Percentiles rank a stretch among this genome's conserved stretches.
Conservation (phyloP, 345 rosid species). For the Erysimum cheiranthoides region DNA sequence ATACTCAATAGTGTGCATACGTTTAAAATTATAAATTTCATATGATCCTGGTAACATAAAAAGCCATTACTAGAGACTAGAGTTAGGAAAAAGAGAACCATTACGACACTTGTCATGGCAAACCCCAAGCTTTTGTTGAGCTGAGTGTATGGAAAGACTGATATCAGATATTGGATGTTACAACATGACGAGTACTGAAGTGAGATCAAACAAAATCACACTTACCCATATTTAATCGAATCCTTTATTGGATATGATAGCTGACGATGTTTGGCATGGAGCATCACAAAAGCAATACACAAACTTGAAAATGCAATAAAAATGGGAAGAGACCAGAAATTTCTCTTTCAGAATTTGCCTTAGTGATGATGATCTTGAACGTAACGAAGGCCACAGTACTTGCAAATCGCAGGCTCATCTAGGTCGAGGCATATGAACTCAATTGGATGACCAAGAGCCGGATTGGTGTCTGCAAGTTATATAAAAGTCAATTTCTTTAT, state of each 20-base stretch:
- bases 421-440: slow-evolving; percentile 96
- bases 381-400: slow-evolving; percentile 94
- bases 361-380: slow-evolving; percentile 95
- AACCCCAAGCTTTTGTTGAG: background rate
- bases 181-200: slow-evolving; percentile 12
- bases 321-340: background rate
- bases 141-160: slow-evolving; percentile 6
- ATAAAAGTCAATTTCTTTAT: slow-evolving; percentile 6
- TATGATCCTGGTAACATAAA: background rate
- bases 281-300: slow-evolving; percentile 22
- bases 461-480: slow-evolving; percentile 62
- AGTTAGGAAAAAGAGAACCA: background rate
- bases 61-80: background rate
- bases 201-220: slow-evolving; percentile 16
- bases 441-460: slow-evolving; percentile 95
- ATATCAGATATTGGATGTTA: slow-evolving; percentile 5
- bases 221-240: background rate
- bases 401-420: slow-evolving; percentile 90
- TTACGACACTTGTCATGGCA: background rate
- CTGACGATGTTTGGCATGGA: background rate
- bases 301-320: slow-evolving; percentile 25
- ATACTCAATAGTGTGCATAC: background rate
- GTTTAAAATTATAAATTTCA: background rate
- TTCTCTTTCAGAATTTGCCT: slow-evolving; percentile 9
- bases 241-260: slow-evolving; percentile 25